Conservation (phyloP, 208 protist species). For the Trypanosoma scelopori region DNA sequence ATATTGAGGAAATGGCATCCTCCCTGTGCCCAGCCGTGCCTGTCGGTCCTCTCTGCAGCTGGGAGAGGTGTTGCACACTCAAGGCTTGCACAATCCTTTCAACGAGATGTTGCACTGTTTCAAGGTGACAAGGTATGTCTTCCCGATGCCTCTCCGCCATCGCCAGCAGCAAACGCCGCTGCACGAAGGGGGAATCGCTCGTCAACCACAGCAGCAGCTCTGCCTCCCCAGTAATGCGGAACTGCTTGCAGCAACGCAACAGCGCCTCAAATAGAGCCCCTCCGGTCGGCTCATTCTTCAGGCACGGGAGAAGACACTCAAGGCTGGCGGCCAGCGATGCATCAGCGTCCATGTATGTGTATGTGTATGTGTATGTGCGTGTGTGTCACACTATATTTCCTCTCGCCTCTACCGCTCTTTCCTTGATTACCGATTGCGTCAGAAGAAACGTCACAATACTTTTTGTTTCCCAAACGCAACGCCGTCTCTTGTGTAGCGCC, state of each 20-base stretch:
- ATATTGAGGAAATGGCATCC: not conserved
- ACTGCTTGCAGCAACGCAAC: constrained; percentile 18
- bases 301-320: not conserved
- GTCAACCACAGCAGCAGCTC: constrained; percentile 24
- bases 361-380: not conserved
- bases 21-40: no score
- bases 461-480: no score
- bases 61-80: constrained; percentile 17
- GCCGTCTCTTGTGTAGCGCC: no score
- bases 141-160: not conserved
- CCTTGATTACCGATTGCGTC: no score
- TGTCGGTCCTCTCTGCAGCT: constrained; percentile 8
- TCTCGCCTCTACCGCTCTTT: no score
- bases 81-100: constrained; percentile 12
- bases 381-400: not conserved
- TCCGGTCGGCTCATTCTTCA: not conserved
- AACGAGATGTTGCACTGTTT: constrained; percentile 16
- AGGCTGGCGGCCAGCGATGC: not conserved
- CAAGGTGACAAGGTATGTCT: not conserved
- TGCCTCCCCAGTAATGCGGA: constrained; percentile 1
- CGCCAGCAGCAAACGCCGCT: not conserved
- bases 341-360: not conserved
- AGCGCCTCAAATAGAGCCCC: not conserved
- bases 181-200: constrained; percentile 10
- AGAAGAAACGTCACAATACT: no score